Evolutionary conservation across 2,329 filamentous ascomycete genomes (phyloP), one percentile per base, ranked within the genome.

Genomic region (Aureobasidium zeae): DNA sequence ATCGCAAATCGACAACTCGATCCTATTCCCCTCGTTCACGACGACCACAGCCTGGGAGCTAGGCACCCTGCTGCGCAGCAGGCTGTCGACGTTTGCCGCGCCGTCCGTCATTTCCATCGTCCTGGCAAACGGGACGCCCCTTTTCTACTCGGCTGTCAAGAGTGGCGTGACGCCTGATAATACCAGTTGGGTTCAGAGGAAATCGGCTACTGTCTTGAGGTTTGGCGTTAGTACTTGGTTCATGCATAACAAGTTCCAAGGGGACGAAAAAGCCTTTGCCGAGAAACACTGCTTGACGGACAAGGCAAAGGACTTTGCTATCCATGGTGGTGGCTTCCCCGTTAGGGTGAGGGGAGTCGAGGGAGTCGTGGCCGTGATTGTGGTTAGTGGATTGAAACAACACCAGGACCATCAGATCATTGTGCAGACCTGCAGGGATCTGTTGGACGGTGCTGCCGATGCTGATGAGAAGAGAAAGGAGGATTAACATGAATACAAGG

Each of bases 321-420:
- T 87, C 49, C 83, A 88, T 60, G 85, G 85, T 0, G 85, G 85
- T 16, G 85, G 72, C 0, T 77, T 85, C 50, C 85, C 85, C 0
- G 73, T 89, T 22, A 70, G 77, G 6, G 83, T 89, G 5, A 66
- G 66, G 42, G 81, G 81, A 0, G 81, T 88, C 1, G 83, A 88
- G 63, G 84, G 83, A 0, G 65, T 86, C 3, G 78, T 87, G 7
- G 84, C 76, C 1, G 79, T 86, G 1, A 77, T 87, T 17, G 77
- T 87, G 13, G 81, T 89, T 1, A 83, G 78, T 55, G 85, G 84
- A 4, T 60, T 89, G 59, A 81, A 79, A 66, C 81, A 87, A 62
- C 71, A 83, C 53, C 74, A 87, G 64, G 83, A 88, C 60, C 85
- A 91, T 61, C 77, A 76, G 7, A 74, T 87, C 26, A 77, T 89